Conservation (phyloP, 495 filamentous ascomycete genomes). For the Penicillium malachiteum region DNA sequence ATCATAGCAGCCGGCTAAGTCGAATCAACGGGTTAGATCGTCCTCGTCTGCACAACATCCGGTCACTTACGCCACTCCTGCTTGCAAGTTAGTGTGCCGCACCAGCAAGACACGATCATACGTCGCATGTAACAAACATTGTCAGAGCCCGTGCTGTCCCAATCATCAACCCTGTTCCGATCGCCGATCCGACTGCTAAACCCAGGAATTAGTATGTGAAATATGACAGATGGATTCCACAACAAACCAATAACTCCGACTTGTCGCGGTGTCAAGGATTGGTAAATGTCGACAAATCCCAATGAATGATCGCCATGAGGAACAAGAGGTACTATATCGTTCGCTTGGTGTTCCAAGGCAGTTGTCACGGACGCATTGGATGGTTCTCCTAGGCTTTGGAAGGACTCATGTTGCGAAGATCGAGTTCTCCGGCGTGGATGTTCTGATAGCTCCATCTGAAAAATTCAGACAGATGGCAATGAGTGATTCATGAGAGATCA, state of each 20-base stretch:
- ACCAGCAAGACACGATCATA: neutral
- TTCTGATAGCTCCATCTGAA: slow-evolving; percentile 6
- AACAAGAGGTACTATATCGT: neutral
- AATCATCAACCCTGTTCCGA: slow-evolving; percentile 70
- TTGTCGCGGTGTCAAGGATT: slow-evolving; percentile 63
- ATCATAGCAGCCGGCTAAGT: slow-evolving; percentile 56
- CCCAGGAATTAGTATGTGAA: slow-evolving; percentile 5
- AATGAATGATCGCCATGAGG: slow-evolving; percentile 1
- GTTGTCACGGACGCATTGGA: slow-evolving; percentile 1
- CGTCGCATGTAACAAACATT: slow-evolving; percentile 47
- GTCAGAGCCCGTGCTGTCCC: slow-evolving; percentile 63
- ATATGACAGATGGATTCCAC: neutral
- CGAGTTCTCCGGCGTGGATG: slow-evolving; percentile 7
- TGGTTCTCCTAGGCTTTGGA: neutral
- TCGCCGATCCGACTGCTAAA: slow-evolving; percentile 75
- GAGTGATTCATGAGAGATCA: neutral
- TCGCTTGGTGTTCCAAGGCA: neutral
- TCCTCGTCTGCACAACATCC: neutral
- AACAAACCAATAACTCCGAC: slow-evolving; percentile 66
- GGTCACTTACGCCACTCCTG: slow-evolving; percentile 36
- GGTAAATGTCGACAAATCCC: slow-evolving; percentile 45
- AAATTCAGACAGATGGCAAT: neutral
- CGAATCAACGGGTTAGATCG: slow-evolving; percentile 5
- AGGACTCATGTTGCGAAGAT: slow-evolving; percentile 6
- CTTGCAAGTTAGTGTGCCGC: neutral